Percentiles rank a stretch among this genome's conserved stretches.
These are phyloP conservation scores for Ganoderma leucocontextum DNA, from an alignment of 1,284 basidiomycete species.

Conservation along the genomic window DNA sequence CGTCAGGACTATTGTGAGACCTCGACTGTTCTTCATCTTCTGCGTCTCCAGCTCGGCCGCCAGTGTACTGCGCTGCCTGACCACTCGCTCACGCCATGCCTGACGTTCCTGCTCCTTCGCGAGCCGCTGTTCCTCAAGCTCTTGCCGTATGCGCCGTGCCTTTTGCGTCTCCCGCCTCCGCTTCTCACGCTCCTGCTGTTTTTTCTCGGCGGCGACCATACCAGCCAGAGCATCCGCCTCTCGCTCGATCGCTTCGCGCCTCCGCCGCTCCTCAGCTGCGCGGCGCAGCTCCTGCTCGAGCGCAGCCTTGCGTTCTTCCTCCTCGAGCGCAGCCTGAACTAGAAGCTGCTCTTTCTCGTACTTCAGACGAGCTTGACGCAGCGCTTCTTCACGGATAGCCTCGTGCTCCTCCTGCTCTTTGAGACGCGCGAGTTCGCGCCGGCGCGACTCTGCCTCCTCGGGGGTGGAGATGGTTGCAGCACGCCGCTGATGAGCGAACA, in stretches of 20 bases:
- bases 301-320: constrained; percentile 50
- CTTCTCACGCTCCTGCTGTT: constrained; percentile 56
- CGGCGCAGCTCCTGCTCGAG: constrained; percentile 60
- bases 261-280: constrained; percentile 54
- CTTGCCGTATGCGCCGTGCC: constrained; percentile 62
- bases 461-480: constrained; percentile 33
- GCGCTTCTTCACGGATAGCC: constrained; percentile 57
- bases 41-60: constrained; percentile 43
- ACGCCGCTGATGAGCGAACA: constrained; percentile 22
- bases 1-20: constrained; percentile 46
- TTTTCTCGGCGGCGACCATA: constrained; percentile 57
- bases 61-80: constrained; percentile 48
- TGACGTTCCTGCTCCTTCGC: constrained; percentile 55
- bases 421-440: constrained; percentile 32
- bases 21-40: constrained; percentile 36
- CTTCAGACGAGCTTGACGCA: constrained; percentile 55
- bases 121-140: constrained; percentile 51
- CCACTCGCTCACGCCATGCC: constrained; percentile 51
- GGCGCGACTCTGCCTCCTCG: constrained; percentile 32
- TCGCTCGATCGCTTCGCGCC: constrained; percentile 55
- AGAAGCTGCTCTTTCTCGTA: constrained; percentile 55
- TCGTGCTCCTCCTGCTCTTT: constrained; percentile 57
- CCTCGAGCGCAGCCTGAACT: constrained; percentile 58
- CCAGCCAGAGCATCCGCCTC: constrained; percentile 59
- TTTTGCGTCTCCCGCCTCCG: constrained; percentile 60